A percentile compares a stretch with the other conserved stretches of the same genome.
Evolutionary conservation across 2,329 filamentous ascomycete genomes (phyloP).

Genomic region (Zasmidium cellare): DNA sequence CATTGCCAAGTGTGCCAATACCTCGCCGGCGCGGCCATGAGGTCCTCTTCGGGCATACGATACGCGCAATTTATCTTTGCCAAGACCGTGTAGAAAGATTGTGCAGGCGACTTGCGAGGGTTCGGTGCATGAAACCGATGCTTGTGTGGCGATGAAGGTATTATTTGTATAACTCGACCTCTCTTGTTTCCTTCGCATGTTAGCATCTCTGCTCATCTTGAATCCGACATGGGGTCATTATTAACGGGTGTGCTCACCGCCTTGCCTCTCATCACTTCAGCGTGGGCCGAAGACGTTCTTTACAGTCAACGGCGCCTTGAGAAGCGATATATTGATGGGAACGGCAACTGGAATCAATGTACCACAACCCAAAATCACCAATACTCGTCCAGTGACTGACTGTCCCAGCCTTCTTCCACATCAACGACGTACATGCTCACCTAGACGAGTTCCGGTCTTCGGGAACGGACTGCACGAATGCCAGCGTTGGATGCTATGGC

Average conservation of each 20-base stretch:
- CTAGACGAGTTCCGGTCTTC: slow-evolving; percentile 63
- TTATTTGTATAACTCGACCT: background rate
- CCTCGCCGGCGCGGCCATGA: background rate
- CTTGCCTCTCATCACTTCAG: background rate
- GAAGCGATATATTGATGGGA: slow-evolving; percentile 23
- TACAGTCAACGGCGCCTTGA: slow-evolving; percentile 21
- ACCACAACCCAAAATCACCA: background rate
- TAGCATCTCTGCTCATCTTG: background rate
- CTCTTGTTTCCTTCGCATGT: too few species aligned
- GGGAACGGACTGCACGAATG: slow-evolving; percentile 61
- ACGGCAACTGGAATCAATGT: slow-evolving; percentile 35
- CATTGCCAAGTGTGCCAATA: background rate
- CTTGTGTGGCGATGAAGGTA: background rate
- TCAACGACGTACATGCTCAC: slow-evolving; percentile 70
- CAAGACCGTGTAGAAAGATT: background rate
- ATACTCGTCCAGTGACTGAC: background rate
- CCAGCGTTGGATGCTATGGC: slow-evolving; percentile 60
- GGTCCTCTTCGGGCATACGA: background rate
- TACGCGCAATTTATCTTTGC: background rate
- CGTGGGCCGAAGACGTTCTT: slow-evolving; percentile 23
- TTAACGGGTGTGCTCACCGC: background rate
- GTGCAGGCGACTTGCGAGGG: background rate
- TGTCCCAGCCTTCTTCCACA: slow-evolving; percentile 58
- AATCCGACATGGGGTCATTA: background rate
- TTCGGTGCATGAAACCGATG: background rate